phyloP scores from a whole-genome alignment of 306 rosid genomes.

The Chamaecrista fasciculata region DNA sequence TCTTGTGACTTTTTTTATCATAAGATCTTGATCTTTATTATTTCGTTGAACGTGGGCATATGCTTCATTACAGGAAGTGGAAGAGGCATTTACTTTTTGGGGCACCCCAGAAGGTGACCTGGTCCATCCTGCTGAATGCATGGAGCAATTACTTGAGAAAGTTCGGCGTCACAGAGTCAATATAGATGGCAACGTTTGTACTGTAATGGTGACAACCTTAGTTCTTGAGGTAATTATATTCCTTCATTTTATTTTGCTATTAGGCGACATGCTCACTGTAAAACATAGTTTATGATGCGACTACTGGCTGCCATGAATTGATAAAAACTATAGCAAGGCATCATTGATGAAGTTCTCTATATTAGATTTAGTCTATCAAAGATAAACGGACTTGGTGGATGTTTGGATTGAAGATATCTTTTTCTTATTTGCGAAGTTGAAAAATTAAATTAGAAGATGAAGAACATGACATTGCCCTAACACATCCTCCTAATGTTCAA shows the following conservation, averaged over 20 bases:
- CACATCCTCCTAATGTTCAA: neutral
- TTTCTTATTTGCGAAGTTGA: too few relatives aligned
- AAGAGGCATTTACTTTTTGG: slow-evolving; percentile 63
- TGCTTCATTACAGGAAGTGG: slow-evolving; percentile 62
- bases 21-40: neutral
- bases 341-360: neutral
- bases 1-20: too few relatives aligned
- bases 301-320: slow-evolving; percentile 10
- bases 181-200: slow-evolving; percentile 81
- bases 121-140: slow-evolving; percentile 84
- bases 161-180: slow-evolving; percentile 80
- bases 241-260: neutral
- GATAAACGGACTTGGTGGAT: neutral
- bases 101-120: slow-evolving; percentile 83
- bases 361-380: too few relatives aligned
- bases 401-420: too few relatives aligned
- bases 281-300: slow-evolving; percentile 16
- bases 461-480: too few relatives aligned
- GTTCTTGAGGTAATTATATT: slow-evolving; percentile 62
- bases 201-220: slow-evolving; percentile 80
- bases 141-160: slow-evolving; percentile 87
- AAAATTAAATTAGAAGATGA: too few relatives aligned
- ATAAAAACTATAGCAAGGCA: slow-evolving; percentile 8
- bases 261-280: neutral
- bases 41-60: slow-evolving; percentile 6